Evolutionary conservation across 2,329 filamentous ascomycete species (phyloP), one percentile per base, ranked within the genome.

Genomic region (Juglanconis juglandina): DNA sequence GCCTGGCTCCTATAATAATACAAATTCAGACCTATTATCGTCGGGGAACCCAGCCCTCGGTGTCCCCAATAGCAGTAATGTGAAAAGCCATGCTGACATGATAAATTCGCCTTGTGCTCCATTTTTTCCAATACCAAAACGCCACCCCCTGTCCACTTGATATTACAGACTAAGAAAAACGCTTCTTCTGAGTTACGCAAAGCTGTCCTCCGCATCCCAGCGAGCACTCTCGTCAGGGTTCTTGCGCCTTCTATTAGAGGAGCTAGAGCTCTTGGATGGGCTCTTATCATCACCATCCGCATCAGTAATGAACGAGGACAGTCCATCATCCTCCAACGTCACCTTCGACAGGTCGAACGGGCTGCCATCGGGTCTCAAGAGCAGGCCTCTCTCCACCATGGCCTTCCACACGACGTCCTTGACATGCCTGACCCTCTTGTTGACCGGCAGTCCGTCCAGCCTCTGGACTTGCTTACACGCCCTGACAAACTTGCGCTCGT

Each of bases 401-500:
- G 75, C 77, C 53, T 79, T 72, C 73, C 83, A 85, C 33, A 89
- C 77, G 2, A 78, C 75, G 64, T 89, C 87, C 57, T 74, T 76
- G 8, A 77, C 74, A 64, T 81, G 70, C 17, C 84, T 76, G 3
- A 77, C 72, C 9, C 78, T 74, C 59, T 81, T 79, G 61, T 81
- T 76, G 53, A 92, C 81, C 0, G 73, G 70, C 61, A 96, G 72
- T 0, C 95, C 95, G 73, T 99, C 94, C 42, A 98, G 75, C 61
- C 78, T 78, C 66, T 82, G 83, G 39, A 98, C 75, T 33, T 83
- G 81, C 35, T 75, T 79, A 72, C 91, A 96, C 56, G 85, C 85
- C 59, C 87, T 85, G 5, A 86, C 84, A 33, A 96, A 79, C 67
- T 96, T 83, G 66, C 96, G 84, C 71, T 96, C 91, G 67, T 96